Evolutionary conservation across 2,329 filamentous ascomycete genomes (phyloP).

Genomic region (Thermothelomyces thermophilus): DNA sequence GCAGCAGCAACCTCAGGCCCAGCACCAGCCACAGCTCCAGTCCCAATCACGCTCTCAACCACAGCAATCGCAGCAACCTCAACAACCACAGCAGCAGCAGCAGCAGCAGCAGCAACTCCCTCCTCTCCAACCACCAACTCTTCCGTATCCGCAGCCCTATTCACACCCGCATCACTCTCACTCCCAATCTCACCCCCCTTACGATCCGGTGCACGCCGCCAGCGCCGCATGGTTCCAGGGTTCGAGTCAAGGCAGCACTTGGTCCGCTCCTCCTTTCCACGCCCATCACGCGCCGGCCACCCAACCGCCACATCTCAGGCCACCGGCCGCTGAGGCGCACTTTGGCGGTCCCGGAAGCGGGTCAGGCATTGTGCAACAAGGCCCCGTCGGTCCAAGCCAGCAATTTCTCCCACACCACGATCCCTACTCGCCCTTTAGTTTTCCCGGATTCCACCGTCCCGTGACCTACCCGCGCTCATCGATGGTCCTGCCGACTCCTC

Average conservation of each 20-base stretch:
- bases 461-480: slow-evolving; percentile 3
- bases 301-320: not conserved
- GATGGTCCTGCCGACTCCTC: not conserved
- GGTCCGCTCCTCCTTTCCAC: slow-evolving; percentile 1
- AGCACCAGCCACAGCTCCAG: not conserved
- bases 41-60: not conserved
- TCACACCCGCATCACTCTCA: not conserved
- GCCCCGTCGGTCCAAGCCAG: slow-evolving; percentile 4
- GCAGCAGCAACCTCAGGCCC: slow-evolving; percentile 9
- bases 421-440: not conserved
- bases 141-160: slow-evolving; percentile 8
- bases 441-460: slow-evolving; percentile 7
- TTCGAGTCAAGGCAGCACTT: not conserved
- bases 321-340: not conserved
- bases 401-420: slow-evolving; percentile 7
- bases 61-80: not conserved
- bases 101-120: not conserved
- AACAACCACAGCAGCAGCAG: slow-evolving; percentile 1
- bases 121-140: slow-evolving; percentile 1
- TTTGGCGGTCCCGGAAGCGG: slow-evolving; percentile 5
- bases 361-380: slow-evolving; percentile 6
- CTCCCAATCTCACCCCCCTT: not conserved
- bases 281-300: not conserved
- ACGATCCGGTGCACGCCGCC: slow-evolving; percentile 10
- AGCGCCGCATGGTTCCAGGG: slow-evolving; percentile 2